These are phyloP conservation scores for Eutrema salsugineum DNA, from an alignment of 441 rosid species.

Conservation along the genomic window DNA sequence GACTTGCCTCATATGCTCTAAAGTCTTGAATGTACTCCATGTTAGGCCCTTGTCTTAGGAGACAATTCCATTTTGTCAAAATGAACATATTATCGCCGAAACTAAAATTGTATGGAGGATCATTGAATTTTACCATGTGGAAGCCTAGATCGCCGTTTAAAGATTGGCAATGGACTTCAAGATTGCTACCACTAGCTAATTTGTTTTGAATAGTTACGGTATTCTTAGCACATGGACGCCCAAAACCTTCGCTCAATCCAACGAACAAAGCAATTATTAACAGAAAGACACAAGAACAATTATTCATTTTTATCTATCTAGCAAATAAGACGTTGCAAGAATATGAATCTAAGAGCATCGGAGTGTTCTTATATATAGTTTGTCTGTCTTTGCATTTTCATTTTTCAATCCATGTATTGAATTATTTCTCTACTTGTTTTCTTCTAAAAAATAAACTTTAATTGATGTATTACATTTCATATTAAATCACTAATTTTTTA, in stretches of 20 bases:
- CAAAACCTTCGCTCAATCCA: not conserved
- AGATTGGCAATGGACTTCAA: not conserved
- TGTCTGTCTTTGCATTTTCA: not conserved
- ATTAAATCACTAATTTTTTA: no score
- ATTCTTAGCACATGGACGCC: no score
- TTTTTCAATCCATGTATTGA: not conserved
- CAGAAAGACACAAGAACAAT: not conserved
- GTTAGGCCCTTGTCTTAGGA: not conserved
- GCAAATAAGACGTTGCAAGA: not conserved
- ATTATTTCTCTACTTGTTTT: not conserved
- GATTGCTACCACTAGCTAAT: not conserved
- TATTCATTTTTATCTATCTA: not conserved
- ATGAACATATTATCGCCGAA: not conserved
- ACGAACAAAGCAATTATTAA: not conserved
- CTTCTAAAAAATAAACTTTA: not conserved
- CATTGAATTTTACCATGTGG: not conserved
- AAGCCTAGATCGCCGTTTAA: not conserved
- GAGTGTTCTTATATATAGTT: not conserved
- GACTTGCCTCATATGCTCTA: not conserved
- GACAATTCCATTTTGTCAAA: not conserved
- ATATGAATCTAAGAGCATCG: not conserved
- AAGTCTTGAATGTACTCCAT: conserved; percentile 1
- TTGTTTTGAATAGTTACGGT: not conserved
- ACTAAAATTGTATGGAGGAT: not conserved
- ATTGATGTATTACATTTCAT: not conserved